These are phyloP conservation scores for Knoxdaviesia proteae DNA, from an alignment of 2,329 filamentous ascomycete genomes.

Conservation along the genomic window DNA sequence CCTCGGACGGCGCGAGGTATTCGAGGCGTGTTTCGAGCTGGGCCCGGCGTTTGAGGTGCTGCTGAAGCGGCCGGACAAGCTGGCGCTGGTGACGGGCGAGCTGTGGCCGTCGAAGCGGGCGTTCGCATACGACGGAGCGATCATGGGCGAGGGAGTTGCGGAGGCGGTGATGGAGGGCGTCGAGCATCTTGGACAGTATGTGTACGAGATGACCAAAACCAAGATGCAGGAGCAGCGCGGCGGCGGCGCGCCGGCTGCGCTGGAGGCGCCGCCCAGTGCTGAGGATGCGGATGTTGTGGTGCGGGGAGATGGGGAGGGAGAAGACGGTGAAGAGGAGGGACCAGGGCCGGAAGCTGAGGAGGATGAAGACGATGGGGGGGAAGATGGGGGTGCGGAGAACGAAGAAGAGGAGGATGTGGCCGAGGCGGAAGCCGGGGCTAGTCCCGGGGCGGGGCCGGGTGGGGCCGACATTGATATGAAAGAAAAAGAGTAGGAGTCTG, in stretches of 20 bases:
- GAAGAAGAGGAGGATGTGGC: background rate
- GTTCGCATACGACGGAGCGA: constrained; percentile 17
- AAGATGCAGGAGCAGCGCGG: constrained; percentile 27
- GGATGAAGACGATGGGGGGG: background rate
- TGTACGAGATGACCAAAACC: constrained; percentile 79
- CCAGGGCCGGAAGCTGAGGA: constrained; percentile 6
- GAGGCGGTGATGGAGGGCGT: constrained; percentile 57
- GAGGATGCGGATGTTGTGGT: constrained; percentile 8
- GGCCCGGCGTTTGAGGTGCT: constrained; percentile 68
- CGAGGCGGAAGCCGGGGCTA: background rate
- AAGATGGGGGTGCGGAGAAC: background rate
- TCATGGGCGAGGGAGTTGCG: constrained; percentile 12
- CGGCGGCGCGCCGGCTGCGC: constrained; percentile 9
- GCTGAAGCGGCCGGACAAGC: constrained; percentile 56
- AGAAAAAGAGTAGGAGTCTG: too few species aligned
- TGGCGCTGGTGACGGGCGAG: constrained; percentile 67
- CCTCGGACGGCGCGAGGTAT: constrained; percentile 69
- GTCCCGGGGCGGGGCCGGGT: too few species aligned
- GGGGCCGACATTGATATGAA: too few species aligned
- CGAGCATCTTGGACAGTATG: constrained; percentile 89
- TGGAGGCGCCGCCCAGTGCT: constrained; percentile 5
- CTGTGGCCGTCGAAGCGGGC: constrained; percentile 52
- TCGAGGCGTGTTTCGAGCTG: constrained; percentile 75
- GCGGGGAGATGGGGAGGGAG: constrained; percentile 8
- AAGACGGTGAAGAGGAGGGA: constrained; percentile 12